phyloP scores from a whole-genome alignment of 768 basidiomycete species.

The Xerocomus potaroensis region DNA sequence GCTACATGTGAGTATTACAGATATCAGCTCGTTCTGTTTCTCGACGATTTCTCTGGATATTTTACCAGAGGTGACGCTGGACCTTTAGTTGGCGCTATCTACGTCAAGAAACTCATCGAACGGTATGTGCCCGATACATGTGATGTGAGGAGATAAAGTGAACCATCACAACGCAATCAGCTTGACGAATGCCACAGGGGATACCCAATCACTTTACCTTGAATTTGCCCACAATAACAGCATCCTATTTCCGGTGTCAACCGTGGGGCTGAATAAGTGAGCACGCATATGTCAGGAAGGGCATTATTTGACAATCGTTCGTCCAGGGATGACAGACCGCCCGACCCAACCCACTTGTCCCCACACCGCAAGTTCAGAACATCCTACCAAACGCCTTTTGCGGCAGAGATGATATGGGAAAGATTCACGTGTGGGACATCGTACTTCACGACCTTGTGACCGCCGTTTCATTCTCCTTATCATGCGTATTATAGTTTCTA shows the following conservation, averaged over 20 bases:
- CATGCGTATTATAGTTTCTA: conserved; percentile 22
- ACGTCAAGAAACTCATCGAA: conserved; percentile 36
- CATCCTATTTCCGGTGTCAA: conserved; percentile 36
- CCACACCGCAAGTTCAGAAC: conserved; percentile 33
- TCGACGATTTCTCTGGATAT: conserved; percentile 33
- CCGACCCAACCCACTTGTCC: conserved; percentile 25
- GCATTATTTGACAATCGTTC: not conserved
- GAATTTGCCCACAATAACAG: conserved; percentile 41
- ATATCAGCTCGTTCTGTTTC: conserved; percentile 35
- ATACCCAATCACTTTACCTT: conserved; percentile 26
- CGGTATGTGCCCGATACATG: conserved; percentile 21
- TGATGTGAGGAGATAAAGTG: not conserved
- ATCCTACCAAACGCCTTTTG: conserved; percentile 38
- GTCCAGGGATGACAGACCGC: conserved; percentile 30
- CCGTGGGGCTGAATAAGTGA: conserved; percentile 35
- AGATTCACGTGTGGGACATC: conserved; percentile 36
- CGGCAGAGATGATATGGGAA: conserved; percentile 42
- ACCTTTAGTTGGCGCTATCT: conserved; percentile 35
- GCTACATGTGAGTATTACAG: conserved; percentile 9
- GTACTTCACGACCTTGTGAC: too few species aligned
- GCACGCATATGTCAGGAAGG: conserved; percentile 1
- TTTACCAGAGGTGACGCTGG: conserved; percentile 24
- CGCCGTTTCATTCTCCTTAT: too few species aligned
- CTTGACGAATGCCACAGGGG: conserved; percentile 28
- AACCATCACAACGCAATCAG: conserved; percentile 12